Base-by-base conservation (phyloP, 371 early-diverging fungal genomes). In the Lichtheimia corymbifera region DNA sequence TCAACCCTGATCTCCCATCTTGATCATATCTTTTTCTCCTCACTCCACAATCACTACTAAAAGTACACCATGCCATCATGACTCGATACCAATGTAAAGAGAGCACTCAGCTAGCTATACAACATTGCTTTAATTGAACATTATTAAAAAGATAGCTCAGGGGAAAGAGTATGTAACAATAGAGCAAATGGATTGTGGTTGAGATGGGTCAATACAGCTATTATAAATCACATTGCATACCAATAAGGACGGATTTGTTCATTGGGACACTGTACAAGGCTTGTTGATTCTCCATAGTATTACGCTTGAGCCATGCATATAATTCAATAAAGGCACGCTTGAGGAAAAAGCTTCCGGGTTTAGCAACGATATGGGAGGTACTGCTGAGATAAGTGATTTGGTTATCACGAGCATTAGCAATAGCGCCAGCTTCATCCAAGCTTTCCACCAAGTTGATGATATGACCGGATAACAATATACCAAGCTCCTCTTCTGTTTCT, bases 1-100 rank as follows among this genome's bases (percentile, higher is more conserved):
- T 81, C 20, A 81, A 81, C 58, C 82, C 82, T n/a, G 80, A 80
- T 54, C 65, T 77, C 59, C 65, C 65, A 45, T 64, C 71, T 24
- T 71, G 49, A 63, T 47, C 47, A 47, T 35, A 2, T 7, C 2
- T 28, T 28, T 35, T 22, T 22, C 22, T 35, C 35, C 35, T 35
- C 35, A 6, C 11, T 9, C 35, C 9, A 35, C 35, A 35, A 6
- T 22, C 22, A 22, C 35, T 9, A 6, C 35, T 35, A 2, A 11
- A 35, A 35, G 35, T 2, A 22, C 22, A 1, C 22, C 35, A 35
- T 35, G 11, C 9, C 35, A 35, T 35, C 11, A 35, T 11, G 35
- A 11, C 4, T 35, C 11, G 6, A 35, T 35, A 35, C 35, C 35
- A 35, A 35, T 2, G 35, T 35, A 35, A 9, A 35, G 9, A 28